Conservation (phyloP, 2,329 filamentous ascomycete species). For the Botrytis pseudocinerea region DNA sequence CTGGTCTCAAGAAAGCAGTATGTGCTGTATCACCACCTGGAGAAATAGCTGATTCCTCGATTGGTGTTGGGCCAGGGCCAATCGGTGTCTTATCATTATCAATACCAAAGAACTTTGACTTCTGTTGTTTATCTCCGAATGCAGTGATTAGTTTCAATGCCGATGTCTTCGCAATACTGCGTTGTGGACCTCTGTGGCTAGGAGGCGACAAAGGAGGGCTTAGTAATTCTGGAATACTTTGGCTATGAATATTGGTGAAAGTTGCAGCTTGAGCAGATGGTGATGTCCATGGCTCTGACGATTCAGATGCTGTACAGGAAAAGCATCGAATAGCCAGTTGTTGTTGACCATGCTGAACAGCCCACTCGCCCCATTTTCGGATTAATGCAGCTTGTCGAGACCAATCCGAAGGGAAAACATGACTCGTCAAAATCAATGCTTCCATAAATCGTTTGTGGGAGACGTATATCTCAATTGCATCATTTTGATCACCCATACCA, state of each 20-base stretch:
- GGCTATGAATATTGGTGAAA: constrained; percentile 58
- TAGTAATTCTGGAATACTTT: constrained; percentile 60
- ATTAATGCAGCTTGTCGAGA: constrained; percentile 84
- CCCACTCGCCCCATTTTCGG: constrained; percentile 92
- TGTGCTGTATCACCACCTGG: constrained; percentile 65
- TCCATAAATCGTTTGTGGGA: constrained; percentile 92
- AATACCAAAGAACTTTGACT: constrained; percentile 63
- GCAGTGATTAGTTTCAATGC: constrained; percentile 89
- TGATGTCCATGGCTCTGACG: constrained; percentile 83
- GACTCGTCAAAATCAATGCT: constrained; percentile 81
- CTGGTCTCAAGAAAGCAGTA: constrained; percentile 67
- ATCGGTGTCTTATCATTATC: constrained; percentile 71
- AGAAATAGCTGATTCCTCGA: constrained; percentile 75
- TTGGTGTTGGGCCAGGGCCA: constrained; percentile 80
- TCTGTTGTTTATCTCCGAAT: constrained; percentile 65
- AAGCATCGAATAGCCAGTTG: constrained; percentile 91
- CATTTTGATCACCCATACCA: constrained; percentile 86
- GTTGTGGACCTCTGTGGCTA: constrained; percentile 58
- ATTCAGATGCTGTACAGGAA: constrained; percentile 84
- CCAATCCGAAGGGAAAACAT: constrained; percentile 84
- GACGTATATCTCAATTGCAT: constrained; percentile 94
- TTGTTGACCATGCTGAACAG: constrained; percentile 81
- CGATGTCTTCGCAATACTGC: constrained; percentile 73
- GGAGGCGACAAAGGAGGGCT: constrained; percentile 77
- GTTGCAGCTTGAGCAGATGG: constrained; percentile 69